Conservation (phyloP, 257 asterid species). For the Rauvolfia tetraphylla region DNA sequence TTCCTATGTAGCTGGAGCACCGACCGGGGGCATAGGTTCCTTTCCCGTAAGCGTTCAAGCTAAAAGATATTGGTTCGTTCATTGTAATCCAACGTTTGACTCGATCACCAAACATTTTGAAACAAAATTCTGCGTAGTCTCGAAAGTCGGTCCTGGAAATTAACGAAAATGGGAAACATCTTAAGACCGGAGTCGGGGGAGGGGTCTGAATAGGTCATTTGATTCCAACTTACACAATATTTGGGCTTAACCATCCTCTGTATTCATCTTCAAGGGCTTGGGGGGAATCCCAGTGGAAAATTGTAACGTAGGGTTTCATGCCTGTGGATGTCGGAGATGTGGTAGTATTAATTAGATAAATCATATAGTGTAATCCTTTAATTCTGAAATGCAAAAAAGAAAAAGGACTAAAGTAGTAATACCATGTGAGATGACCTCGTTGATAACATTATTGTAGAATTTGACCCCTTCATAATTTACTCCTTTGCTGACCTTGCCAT, state of each 20-base stretch:
- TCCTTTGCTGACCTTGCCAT: constrained; percentile 24
- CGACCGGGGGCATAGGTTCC: constrained; percentile 4
- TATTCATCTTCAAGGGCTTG: constrained; percentile 26
- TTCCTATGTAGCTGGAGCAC: constrained; percentile 1
- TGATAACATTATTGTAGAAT: constrained; percentile 24
- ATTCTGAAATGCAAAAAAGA: neutral
- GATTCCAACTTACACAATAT: constrained; percentile 14
- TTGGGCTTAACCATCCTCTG: constrained; percentile 16
- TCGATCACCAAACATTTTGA: constrained; percentile 1
- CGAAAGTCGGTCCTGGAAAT: neutral
- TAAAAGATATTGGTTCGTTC: constrained; percentile 8
- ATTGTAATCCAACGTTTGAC: constrained; percentile 3
- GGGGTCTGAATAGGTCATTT: too few relatives aligned
- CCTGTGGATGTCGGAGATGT: neutral
- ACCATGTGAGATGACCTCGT: constrained; percentile 23
- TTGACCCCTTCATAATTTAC: constrained; percentile 26
- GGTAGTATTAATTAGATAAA: neutral
- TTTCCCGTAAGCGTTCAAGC: neutral
- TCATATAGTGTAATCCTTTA: too few relatives aligned
- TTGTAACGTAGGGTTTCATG: constrained; percentile 21
- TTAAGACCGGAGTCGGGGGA: too few relatives aligned
- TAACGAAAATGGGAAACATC: too few relatives aligned
- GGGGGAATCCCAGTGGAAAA: constrained; percentile 17
- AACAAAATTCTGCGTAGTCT: constrained; percentile 9
- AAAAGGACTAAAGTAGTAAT: neutral